Evolutionary conservation across 2,329 filamentous ascomycete species (phyloP).

Genomic region (Paracamarosporium sp.): DNA sequence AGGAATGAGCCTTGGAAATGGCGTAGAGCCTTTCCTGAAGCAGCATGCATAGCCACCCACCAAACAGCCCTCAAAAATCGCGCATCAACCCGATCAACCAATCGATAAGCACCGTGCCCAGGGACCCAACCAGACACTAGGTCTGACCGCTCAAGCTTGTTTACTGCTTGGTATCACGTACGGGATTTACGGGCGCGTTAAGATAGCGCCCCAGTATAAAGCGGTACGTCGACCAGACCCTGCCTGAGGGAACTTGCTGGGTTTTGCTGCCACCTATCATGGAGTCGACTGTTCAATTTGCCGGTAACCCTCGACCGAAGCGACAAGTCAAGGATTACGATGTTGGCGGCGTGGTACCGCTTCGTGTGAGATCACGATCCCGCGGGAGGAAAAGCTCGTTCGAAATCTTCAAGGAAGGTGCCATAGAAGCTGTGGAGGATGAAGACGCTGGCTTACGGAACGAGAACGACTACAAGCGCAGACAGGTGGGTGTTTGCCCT

Average conservation of each 20-base stretch:
- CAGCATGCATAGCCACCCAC: slow-evolving; percentile 13
- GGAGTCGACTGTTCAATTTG: slow-evolving; percentile 34
- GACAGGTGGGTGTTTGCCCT: slow-evolving; percentile 26
- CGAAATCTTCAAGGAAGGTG: slow-evolving; percentile 69
- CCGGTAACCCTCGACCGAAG: slow-evolving; percentile 15
- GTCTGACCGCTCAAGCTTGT: slow-evolving; percentile 13
- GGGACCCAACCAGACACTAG: slow-evolving; percentile 26
- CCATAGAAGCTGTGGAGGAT: slow-evolving; percentile 34
- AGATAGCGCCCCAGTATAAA: slow-evolving; percentile 24
- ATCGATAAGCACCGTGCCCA: slow-evolving; percentile 24
- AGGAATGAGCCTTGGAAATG: neutral
- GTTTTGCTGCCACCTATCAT: slow-evolving; percentile 14
- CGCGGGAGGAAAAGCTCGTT: slow-evolving; percentile 51
- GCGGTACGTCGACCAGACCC: slow-evolving; percentile 7
- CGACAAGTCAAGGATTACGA: slow-evolving; percentile 11
- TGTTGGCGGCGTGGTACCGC: slow-evolving; percentile 33
- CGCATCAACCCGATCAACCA: slow-evolving; percentile 15
- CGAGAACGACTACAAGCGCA: slow-evolving; percentile 38
- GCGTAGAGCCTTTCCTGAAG: slow-evolving; percentile 7
- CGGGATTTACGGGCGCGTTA: slow-evolving; percentile 7
- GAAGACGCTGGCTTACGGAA: slow-evolving; percentile 42
- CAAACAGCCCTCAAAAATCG: slow-evolving; percentile 14
- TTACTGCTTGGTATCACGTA: slow-evolving; percentile 31
- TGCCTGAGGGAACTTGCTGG: neutral
- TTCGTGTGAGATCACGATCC: slow-evolving; percentile 27